Evolutionary conservation across 805 yeast genomes (phyloP).

Genomic region (Spathaspora hagerdaliae): DNA sequence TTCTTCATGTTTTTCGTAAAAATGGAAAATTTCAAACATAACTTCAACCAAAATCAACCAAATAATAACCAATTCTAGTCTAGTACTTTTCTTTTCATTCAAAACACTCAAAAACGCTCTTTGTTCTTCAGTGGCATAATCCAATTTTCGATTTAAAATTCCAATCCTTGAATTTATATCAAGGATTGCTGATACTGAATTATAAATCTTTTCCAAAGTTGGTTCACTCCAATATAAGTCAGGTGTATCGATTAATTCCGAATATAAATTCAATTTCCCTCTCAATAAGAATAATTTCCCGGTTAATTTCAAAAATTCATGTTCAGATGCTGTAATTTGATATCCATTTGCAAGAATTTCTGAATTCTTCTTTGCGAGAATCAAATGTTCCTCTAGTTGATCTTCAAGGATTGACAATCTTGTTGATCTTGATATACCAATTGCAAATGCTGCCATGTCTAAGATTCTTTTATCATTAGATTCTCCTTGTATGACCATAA

Average conservation of each 20-base stretch:
- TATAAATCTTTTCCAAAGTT: slow-evolving; percentile 70
- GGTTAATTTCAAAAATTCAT: slow-evolving; percentile 62
- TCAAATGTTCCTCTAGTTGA: slow-evolving; percentile 65
- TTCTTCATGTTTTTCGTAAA: slow-evolving; percentile 30
- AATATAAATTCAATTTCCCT: slow-evolving; percentile 79
- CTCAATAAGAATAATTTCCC: slow-evolving; percentile 74
- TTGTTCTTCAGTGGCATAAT: slow-evolving; percentile 87
- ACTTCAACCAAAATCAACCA: slow-evolving; percentile 82
- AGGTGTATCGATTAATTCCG: slow-evolving; percentile 88
- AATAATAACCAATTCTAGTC: slow-evolving; percentile 87
- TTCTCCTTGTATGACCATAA: slow-evolving; percentile 58
- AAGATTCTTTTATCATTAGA: slow-evolving; percentile 46
- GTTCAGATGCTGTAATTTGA: slow-evolving; percentile 39
- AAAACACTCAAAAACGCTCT: slow-evolving; percentile 70
- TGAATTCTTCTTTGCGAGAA: slow-evolving; percentile 58
- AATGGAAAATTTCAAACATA: slow-evolving; percentile 72
- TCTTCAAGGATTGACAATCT: slow-evolving; percentile 77
- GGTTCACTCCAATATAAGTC: slow-evolving; percentile 95
- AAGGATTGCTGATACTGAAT: slow-evolving; percentile 61
- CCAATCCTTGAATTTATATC: slow-evolving; percentile 76
- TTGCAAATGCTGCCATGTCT: slow-evolving; percentile 85
- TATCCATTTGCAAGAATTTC: slow-evolving; percentile 64
- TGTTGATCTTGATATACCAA: slow-evolving; percentile 84
- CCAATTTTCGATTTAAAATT: slow-evolving; percentile 79
- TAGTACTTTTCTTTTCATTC: slow-evolving; percentile 69